These are phyloP conservation scores for Diaporthe citriasiana DNA, from an alignment of 2,329 filamentous ascomycete genomes.

Conservation along the genomic window DNA sequence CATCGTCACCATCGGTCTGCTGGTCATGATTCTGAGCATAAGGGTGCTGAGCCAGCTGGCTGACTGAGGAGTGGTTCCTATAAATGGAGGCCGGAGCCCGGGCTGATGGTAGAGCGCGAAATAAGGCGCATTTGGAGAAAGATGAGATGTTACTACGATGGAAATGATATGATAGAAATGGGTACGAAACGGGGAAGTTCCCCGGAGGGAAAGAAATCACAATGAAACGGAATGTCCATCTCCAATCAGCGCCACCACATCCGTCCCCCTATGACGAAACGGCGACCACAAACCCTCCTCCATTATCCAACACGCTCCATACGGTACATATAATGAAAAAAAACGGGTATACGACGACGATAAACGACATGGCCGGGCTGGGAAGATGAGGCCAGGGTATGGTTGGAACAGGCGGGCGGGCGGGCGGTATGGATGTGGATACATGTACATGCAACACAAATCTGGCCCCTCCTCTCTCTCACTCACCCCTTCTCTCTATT, in stretches of 20 bases:
- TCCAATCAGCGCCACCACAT: neutral
- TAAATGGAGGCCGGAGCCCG: neutral
- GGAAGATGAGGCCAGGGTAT: neutral
- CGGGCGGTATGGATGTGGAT: neutral
- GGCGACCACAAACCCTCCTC: neutral
- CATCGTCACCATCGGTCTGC: constrained; percentile 92
- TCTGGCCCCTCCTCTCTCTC: neutral
- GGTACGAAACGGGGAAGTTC: neutral
- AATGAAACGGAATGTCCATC: neutral
- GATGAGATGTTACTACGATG: constrained; percentile 11
- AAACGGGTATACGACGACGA: neutral
- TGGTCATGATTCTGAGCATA: constrained; percentile 98
- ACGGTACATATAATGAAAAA: constrained; percentile 30
- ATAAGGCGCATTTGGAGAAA: neutral
- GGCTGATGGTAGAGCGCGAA: neutral
- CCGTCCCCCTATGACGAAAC: neutral
- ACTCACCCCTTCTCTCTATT: neutral
- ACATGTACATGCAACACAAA: constrained; percentile 31
- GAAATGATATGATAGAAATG: constrained; percentile 24
- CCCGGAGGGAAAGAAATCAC: too few species aligned
- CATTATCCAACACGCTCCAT: neutral
- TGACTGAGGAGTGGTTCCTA: constrained; percentile 46
- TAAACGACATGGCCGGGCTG: neutral
- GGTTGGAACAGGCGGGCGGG: neutral
- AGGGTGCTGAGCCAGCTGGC: constrained; percentile 77